Evolutionary conservation across 2,329 filamentous ascomycete genomes (phyloP).

Genomic region (Paramyrothecium sp.): DNA sequence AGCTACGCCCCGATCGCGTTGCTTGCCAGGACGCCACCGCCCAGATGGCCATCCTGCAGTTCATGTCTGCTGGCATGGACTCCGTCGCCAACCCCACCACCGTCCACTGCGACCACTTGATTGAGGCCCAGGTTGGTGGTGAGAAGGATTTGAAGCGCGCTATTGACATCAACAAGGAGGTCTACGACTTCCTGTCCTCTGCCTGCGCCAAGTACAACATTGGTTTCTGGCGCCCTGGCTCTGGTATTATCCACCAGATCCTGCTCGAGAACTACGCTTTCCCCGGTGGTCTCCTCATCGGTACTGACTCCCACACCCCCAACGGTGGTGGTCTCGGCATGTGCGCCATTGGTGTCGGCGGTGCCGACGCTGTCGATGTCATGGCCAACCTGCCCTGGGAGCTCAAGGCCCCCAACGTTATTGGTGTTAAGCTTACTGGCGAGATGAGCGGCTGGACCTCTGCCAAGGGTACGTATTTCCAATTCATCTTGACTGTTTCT

Average conservation of each 20-base stretch:
- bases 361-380: slow-evolving; percentile 97
- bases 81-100: slow-evolving; percentile 91
- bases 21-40: slow-evolving; percentile 99
- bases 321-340: slow-evolving; percentile 96
- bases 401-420: slow-evolving; percentile 94
- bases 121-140: slow-evolving; percentile 93
- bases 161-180: slow-evolving; percentile 95
- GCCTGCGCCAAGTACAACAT: slow-evolving; percentile 99
- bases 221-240: slow-evolving; percentile 98
- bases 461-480: slow-evolving; percentile 71
- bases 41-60: slow-evolving; percentile 99
- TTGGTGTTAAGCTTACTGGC: slow-evolving; percentile 94
- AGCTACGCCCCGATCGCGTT: slow-evolving; percentile 94
- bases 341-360: slow-evolving; percentile 93
- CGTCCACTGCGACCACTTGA: slow-evolving; percentile 98
- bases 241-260: slow-evolving; percentile 99
- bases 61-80: slow-evolving; percentile 98
- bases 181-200: slow-evolving; percentile 93
- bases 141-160: slow-evolving; percentile 91
- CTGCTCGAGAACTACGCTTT: slow-evolving; percentile 98
- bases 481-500: neutral
- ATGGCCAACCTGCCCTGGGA: slow-evolving; percentile 98
- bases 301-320: slow-evolving; percentile 96
- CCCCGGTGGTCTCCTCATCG: slow-evolving; percentile 96
- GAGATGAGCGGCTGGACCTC: slow-evolving; percentile 86